Conservation (phyloP, 192 early-diverging fungal genomes). For the Entomortierella lignicola region DNA sequence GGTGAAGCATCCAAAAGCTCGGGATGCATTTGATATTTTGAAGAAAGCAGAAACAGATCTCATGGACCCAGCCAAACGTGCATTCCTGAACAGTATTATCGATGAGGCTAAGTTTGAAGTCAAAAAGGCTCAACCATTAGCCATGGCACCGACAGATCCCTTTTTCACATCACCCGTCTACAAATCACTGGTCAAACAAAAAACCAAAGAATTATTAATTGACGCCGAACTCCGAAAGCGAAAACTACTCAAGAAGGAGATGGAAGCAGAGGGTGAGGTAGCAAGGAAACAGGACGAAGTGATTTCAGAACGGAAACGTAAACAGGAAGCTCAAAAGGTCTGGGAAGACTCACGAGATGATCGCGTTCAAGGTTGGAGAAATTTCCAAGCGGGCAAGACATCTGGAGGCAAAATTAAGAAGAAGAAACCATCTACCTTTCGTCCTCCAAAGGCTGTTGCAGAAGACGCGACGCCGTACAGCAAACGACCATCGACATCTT, state of each 20-base stretch:
- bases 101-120: constrained; percentile 66
- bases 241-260: constrained; percentile 63
- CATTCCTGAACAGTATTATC: constrained; percentile 62
- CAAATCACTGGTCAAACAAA: constrained; percentile 57
- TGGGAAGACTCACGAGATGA: constrained; percentile 70
- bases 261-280: constrained; percentile 66
- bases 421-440: constrained; percentile 60
- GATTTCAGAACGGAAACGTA: constrained; percentile 64
- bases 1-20: constrained; percentile 62
- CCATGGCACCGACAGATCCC: constrained; percentile 56
- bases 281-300: constrained; percentile 65
- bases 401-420: constrained; percentile 56
- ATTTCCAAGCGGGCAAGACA: constrained; percentile 66
- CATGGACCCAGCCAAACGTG: constrained; percentile 55
- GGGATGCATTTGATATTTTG: constrained; percentile 65
- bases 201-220: constrained; percentile 63
- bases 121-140: constrained; percentile 50
- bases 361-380: constrained; percentile 69
- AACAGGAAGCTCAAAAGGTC: constrained; percentile 64
- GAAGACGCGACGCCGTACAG: constrained; percentile 51
- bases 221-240: constrained; percentile 64
- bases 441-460: constrained; percentile 54
- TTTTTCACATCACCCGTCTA: constrained; percentile 58
- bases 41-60: constrained; percentile 72
- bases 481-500: constrained; percentile 53